Evolutionary conservation across 495 filamentous ascomycete genomes (phyloP).

Genomic region (Penicillium ucsense): DNA sequence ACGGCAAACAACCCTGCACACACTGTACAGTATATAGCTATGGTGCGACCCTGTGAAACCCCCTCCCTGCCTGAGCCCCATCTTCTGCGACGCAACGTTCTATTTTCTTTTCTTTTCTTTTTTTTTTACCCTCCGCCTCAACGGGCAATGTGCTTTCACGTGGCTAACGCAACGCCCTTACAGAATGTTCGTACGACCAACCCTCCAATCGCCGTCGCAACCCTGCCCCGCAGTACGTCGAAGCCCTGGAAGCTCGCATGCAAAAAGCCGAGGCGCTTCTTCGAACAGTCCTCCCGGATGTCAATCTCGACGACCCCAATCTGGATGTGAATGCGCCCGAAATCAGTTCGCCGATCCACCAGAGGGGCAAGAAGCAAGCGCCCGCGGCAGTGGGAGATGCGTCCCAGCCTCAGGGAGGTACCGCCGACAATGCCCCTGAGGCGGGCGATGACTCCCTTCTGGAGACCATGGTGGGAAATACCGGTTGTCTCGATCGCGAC

Average conservation of each 20-base stretch:
- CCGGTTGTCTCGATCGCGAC: conserved; percentile 82
- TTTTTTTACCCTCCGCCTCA: neutral
- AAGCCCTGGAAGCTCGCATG: conserved; percentile 75
- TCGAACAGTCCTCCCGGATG: conserved; percentile 67
- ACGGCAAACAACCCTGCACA: conserved; percentile 95
- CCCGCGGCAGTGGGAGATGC: neutral
- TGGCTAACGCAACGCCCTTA: conserved; percentile 20
- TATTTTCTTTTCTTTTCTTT: conserved; percentile 6
- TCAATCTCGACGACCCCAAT: conserved; percentile 75
- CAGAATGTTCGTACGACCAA: conserved; percentile 97
- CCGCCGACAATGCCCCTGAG: conserved; percentile 15
- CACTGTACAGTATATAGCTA: conserved; percentile 98
- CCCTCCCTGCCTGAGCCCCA: neutral
- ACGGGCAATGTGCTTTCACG: neutral
- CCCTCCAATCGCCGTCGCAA: conserved; percentile 93
- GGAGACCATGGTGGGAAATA: conserved; percentile 90
- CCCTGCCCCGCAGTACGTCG: conserved; percentile 89
- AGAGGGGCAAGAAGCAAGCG: conserved; percentile 16
- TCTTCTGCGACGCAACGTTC: neutral
- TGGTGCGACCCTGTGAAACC: conserved; percentile 46
- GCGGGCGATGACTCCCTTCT: conserved; percentile 64
- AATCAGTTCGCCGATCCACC: conserved; percentile 22
- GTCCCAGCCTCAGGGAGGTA: conserved; percentile 3
- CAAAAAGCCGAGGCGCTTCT: conserved; percentile 78
- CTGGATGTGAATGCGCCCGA: conserved; percentile 61